Evolutionary conservation across 2,329 filamentous ascomycete species (phyloP), one percentile per base, ranked within the genome.

Genomic region (Reticulascus tulasneorum): DNA sequence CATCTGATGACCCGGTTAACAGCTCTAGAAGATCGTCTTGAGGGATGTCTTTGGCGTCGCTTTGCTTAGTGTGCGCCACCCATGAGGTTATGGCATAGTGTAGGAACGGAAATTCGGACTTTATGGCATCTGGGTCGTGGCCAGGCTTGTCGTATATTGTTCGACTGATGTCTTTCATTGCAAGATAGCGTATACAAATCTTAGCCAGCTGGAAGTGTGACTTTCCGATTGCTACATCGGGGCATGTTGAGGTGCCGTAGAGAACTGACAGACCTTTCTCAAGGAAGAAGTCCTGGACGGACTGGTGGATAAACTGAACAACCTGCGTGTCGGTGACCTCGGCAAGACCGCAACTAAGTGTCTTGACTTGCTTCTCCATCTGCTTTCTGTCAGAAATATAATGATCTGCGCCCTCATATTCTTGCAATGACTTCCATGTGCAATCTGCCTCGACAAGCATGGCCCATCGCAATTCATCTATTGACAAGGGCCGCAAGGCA

Each of bases 291-390:
- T 60, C 56, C 22, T 55, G 52, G 30, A 55, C 53, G 7, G 57
- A 51, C 33, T 59, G 51, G 20, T 61, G 56, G 26, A 60, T 59
- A 32, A 60, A 56, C 29, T 60, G 56, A 2, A 56, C 51, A 28
- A 50, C 28, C 3, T 5, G 12, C n/a, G 28, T n/a, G 2, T 18
- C 10, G 3, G 35, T 24, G 26, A 47, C 23, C 29, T 60, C 56
- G 12, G 35, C 51, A 44, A 62, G 55, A 23, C 56, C 55, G 23
- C 51, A 39, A 23, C 55, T 55, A 6, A 60, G 51, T 2, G 36
- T 37, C 7, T 41, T 35, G n/a, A 56, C 19, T 36, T 28, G 39
- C 29, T 37, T 48, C 26, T 43, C 38, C 29, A 54, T 50, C n/a
- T n/a, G n/a, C 4, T 25, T 27, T 7, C 40, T 38, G 9, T 33